These are phyloP conservation scores for Gamsiella multidivaricata DNA, from an alignment of 192 early-diverging fungal genomes.

Conservation along the genomic window DNA sequence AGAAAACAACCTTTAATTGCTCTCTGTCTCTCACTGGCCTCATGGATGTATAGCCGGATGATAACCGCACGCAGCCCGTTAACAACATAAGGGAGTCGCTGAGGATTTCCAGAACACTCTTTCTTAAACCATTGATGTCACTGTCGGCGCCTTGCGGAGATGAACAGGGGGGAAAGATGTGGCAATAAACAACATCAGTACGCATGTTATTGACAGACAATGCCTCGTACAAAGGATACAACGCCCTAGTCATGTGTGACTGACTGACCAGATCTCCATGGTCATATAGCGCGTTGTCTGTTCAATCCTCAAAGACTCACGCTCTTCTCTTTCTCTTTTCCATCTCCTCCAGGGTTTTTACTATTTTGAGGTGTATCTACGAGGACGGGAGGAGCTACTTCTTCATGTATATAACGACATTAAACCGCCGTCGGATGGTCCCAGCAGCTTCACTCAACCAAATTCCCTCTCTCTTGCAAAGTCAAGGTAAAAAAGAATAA, in stretches of 20 bases:
- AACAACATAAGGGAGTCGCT: neutral
- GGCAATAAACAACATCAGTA: no score
- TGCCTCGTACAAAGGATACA: no score
- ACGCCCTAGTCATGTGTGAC: no score
- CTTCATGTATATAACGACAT: slow-evolving; percentile 68
- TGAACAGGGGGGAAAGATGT: no score
- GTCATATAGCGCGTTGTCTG: neutral
- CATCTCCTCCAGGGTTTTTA: slow-evolving; percentile 76
- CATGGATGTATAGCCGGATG: no score
- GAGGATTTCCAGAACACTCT: neutral
- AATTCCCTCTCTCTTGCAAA: slow-evolving; percentile 60
- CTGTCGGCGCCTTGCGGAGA: no score
- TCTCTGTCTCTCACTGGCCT: no score
- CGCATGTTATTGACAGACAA: no score
- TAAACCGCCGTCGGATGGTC: slow-evolving; percentile 23
- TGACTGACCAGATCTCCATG: no score
- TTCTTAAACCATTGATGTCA: neutral
- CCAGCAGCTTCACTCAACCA: slow-evolving; percentile 26
- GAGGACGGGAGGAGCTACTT: slow-evolving; percentile 76
- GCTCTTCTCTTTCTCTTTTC: neutral
- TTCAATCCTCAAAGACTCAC: neutral
- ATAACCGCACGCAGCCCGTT: no score
- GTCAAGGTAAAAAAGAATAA: slow-evolving; percentile 48
- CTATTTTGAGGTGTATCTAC: slow-evolving; percentile 72
- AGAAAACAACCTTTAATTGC: no score